Percentiles rank a stretch among this genome's conserved stretches.
Evolutionary conservation across 257 asterid species (phyloP).

Genomic region (Nicotiana tomentosiformis): DNA sequence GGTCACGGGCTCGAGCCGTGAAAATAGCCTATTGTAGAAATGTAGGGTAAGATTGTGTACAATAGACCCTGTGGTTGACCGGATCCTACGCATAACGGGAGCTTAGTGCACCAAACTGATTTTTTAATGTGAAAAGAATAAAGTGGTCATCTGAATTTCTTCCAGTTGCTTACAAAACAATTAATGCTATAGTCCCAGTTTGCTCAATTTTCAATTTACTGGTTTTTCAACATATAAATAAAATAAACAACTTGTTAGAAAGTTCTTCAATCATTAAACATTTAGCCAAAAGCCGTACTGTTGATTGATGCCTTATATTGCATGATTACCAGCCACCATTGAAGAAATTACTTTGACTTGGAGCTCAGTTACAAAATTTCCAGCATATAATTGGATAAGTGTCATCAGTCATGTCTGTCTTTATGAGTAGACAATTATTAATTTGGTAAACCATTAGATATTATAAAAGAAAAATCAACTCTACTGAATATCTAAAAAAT

Average conservation of each 20-base stretch:
- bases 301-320: neutral
- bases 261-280: neutral
- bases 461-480: neutral
- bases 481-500: too few species aligned
- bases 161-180: neutral
- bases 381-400: neutral
- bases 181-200: neutral
- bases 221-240: neutral
- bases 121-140: neutral
- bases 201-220: neutral
- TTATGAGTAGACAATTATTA: neutral
- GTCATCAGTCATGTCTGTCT: neutral
- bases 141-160: neutral
- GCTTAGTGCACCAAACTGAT: accelerated
- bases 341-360: conserved; percentile 2
- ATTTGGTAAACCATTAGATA: neutral
- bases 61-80: too few species aligned
- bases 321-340: neutral
- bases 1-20: too few species aligned
- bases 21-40: too few species aligned
- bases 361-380: conserved; percentile 4
- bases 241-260: neutral
- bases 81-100: accelerated
- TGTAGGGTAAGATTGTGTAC: too few species aligned
- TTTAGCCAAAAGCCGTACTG: neutral